Percentiles rank a stretch among this genome's conserved stretches.
Evolutionary conservation across 2,329 filamentous ascomycete genomes (phyloP).

Genomic region (Fusarium austroafricanum): DNA sequence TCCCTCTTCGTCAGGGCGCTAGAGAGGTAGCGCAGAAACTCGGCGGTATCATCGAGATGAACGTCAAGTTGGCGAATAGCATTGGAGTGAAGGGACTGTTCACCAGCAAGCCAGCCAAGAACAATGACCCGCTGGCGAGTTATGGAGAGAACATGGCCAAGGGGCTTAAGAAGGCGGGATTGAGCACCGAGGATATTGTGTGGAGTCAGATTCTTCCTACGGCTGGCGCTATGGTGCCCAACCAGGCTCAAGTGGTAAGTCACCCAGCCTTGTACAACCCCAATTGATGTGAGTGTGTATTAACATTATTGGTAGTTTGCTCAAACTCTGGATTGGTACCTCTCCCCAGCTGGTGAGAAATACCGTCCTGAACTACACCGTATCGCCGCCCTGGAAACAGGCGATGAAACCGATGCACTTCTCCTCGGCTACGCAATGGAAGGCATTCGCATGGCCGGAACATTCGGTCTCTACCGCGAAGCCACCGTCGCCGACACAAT

Average conservation of each 20-base stretch:
- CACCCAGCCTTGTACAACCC: not conserved
- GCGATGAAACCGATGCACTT: conserved; percentile 69
- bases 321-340: conserved; percentile 78
- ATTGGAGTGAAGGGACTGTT: conserved; percentile 59
- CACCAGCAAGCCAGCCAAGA: conserved; percentile 59
- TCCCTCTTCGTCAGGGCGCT: conserved; percentile 69
- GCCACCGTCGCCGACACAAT: conserved; percentile 60
- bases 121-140: conserved; percentile 66
- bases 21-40: conserved; percentile 69
- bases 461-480: conserved; percentile 70
- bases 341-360: conserved; percentile 65
- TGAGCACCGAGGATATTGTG: conserved; percentile 73
- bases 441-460: conserved; percentile 75
- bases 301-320: conserved; percentile 65
- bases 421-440: conserved; percentile 79
- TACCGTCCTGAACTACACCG: conserved; percentile 71
- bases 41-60: conserved; percentile 70
- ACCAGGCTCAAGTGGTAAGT: conserved; percentile 74
- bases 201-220: conserved; percentile 78
- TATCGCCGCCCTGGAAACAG: conserved; percentile 66
- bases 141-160: conserved; percentile 76
- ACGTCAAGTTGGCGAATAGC: conserved; percentile 68
- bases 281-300: not conserved
- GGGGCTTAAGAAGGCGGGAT: conserved; percentile 70
- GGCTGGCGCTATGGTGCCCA: conserved; percentile 74